Evolutionary conservation across 345 rosid species (phyloP).

Genomic region (Salix brachista): DNA sequence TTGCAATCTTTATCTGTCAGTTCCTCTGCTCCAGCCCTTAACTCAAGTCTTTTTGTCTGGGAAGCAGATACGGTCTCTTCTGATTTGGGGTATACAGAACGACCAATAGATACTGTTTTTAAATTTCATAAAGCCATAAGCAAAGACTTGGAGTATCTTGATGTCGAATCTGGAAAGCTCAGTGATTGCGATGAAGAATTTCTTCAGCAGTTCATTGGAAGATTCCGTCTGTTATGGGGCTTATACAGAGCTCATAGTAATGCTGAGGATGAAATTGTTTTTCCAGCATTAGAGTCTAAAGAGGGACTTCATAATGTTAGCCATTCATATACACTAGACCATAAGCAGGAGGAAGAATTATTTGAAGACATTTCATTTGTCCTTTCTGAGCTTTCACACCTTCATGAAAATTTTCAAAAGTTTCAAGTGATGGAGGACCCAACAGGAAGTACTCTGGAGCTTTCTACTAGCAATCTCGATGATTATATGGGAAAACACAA

Average conservation of each 20-base stretch:
- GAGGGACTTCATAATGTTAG: conserved; percentile 93
- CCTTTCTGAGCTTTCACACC: conserved; percentile 60
- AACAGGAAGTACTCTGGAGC: conserved; percentile 22
- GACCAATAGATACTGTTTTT: conserved; percentile 87
- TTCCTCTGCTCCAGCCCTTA: conserved; percentile 66
- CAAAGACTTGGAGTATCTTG: conserved; percentile 86
- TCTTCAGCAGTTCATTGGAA: conserved; percentile 72
- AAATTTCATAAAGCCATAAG: conserved; percentile 88
- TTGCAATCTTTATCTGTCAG: conserved; percentile 63
- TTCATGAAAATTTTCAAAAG: conserved; percentile 47
- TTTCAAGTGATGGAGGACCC: conserved; percentile 28
- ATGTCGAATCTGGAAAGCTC: conserved; percentile 82
- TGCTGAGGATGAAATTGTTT: conserved; percentile 93
- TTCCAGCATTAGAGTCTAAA: conserved; percentile 88
- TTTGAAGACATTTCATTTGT: conserved; percentile 74
- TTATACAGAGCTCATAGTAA: conserved; percentile 90
- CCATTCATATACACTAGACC: conserved; percentile 87
- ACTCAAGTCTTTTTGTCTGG: conserved; percentile 86
- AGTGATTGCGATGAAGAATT: conserved; percentile 59
- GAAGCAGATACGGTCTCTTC: conserved; percentile 55
- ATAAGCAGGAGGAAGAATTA: conserved; percentile 83
- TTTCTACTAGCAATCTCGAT: conserved; percentile 18
- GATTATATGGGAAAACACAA: conserved; percentile 48
- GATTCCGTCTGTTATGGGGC: conserved; percentile 87
- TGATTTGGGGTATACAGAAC: conserved; percentile 39